Conservation (phyloP, 768 basidiomycete species). For the Naganishia antarctica region DNA sequence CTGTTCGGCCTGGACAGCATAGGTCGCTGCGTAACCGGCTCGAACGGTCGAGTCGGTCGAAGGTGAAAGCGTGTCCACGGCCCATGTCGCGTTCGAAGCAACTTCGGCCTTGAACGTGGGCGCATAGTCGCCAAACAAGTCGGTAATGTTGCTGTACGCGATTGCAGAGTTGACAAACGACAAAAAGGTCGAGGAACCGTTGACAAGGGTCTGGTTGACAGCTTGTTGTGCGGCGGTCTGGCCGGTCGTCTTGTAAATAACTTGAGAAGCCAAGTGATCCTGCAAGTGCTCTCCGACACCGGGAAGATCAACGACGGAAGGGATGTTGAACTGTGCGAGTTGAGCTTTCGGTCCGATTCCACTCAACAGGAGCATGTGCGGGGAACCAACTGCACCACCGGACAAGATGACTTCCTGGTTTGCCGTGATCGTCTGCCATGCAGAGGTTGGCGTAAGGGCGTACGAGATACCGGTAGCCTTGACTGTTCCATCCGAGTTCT, state of each 20-base stretch:
- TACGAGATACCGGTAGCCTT: constrained; percentile 56
- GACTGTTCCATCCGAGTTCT: constrained; percentile 47
- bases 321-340: constrained; percentile 57
- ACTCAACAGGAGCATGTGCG: constrained; percentile 60
- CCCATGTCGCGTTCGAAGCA: constrained; percentile 45
- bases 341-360: constrained; percentile 68
- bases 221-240: constrained; percentile 50
- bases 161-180: constrained; percentile 65
- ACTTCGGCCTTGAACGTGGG: constrained; percentile 49
- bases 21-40: constrained; percentile 39
- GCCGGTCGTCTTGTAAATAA: constrained; percentile 50
- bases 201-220: constrained; percentile 36
- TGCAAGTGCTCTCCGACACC: constrained; percentile 69
- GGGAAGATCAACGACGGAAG: constrained; percentile 61
- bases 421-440: constrained; percentile 55
- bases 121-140: constrained; percentile 51
- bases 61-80: constrained; percentile 52
- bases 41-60: constrained; percentile 54
- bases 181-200: constrained; percentile 48
- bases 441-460: constrained; percentile 46
- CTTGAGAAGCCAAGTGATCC: constrained; percentile 59
- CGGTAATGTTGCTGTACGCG: constrained; percentile 58
- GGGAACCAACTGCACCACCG: constrained; percentile 53
- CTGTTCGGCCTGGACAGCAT: constrained; percentile 32
- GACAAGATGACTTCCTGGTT: constrained; percentile 59